phyloP scores from a whole-genome alignment of 495 filamentous ascomycete species.

The Trypethelium eluteriae region DNA sequence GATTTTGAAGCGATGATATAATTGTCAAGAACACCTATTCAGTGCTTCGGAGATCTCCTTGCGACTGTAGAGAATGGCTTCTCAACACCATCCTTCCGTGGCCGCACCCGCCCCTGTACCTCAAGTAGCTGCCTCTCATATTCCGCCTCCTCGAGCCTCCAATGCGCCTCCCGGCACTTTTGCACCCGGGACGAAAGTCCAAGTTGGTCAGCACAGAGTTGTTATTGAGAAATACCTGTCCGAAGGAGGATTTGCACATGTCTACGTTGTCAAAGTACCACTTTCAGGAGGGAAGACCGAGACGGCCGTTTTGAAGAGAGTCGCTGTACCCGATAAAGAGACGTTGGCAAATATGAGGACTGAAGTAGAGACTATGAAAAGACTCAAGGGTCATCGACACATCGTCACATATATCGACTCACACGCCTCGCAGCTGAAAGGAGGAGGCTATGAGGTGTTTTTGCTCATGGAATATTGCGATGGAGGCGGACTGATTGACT shows the following conservation, averaged over 20 bases:
- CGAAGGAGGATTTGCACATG: constrained; percentile 96
- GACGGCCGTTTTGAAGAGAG: constrained; percentile 83
- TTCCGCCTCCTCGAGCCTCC: constrained; percentile 36
- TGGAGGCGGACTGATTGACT: constrained; percentile 91
- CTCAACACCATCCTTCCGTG: constrained; percentile 16
- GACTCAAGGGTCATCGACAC: constrained; percentile 86
- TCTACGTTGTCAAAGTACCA: constrained; percentile 87
- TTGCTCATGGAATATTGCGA: constrained; percentile 88
- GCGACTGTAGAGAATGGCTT: background rate
- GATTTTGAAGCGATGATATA: background rate
- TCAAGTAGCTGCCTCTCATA: constrained; percentile 21
- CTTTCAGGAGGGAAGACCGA: constrained; percentile 72
- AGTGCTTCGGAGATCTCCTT: background rate
- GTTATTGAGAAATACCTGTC: constrained; percentile 98
- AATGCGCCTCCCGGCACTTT: constrained; percentile 80
- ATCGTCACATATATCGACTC: constrained; percentile 98
- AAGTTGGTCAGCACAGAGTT: constrained; percentile 85
- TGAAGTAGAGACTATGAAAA: constrained; percentile 99
- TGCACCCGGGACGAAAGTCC: constrained; percentile 86
- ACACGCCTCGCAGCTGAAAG: constrained; percentile 86
- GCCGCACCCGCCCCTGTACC: constrained; percentile 24
- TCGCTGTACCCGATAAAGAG: constrained; percentile 95
- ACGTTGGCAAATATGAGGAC: constrained; percentile 91
- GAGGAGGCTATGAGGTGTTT: constrained; percentile 95
- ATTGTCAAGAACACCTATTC: background rate